These are phyloP conservation scores for Plasmodium sp. DNA, from an alignment of 169 alveolate genomes.

Conservation along the genomic window DNA sequence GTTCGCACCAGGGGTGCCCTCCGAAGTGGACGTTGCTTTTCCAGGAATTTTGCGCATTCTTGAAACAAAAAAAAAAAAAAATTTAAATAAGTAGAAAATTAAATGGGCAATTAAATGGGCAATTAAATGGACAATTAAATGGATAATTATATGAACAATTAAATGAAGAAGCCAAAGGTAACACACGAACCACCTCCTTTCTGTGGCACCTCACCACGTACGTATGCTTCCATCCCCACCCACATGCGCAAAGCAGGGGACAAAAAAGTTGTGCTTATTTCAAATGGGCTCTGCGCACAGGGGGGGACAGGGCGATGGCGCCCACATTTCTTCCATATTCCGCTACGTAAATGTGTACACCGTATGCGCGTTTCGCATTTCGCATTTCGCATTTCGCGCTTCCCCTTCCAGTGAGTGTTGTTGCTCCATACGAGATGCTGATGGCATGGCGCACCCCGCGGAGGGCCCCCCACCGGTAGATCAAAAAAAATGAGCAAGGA, in stretches of 20 bases:
- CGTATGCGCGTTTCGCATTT: neutral
- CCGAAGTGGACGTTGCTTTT: neutral
- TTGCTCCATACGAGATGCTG: neutral
- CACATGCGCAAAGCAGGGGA: neutral
- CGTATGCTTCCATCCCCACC: neutral
- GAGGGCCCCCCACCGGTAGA: neutral
- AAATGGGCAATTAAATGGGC: neutral
- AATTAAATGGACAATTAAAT: neutral
- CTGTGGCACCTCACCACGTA: neutral
- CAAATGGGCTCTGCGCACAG: neutral
- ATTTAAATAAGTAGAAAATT: neutral
- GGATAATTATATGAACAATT: neutral
- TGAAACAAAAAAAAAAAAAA: neutral
- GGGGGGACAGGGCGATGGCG: neutral
- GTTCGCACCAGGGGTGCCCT: neutral
- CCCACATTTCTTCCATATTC: neutral
- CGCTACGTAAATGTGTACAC: neutral
- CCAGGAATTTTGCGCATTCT: neutral
- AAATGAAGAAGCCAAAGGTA: neutral
- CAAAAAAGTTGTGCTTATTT: neutral
- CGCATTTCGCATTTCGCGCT: neutral
- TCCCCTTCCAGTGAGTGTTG: neutral
- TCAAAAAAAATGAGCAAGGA: constrained; percentile 50
- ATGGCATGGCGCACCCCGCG: neutral
- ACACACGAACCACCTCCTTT: neutral